Conservation (phyloP, 805 yeast species). For the Naumovozyma dairenensis region DNA sequence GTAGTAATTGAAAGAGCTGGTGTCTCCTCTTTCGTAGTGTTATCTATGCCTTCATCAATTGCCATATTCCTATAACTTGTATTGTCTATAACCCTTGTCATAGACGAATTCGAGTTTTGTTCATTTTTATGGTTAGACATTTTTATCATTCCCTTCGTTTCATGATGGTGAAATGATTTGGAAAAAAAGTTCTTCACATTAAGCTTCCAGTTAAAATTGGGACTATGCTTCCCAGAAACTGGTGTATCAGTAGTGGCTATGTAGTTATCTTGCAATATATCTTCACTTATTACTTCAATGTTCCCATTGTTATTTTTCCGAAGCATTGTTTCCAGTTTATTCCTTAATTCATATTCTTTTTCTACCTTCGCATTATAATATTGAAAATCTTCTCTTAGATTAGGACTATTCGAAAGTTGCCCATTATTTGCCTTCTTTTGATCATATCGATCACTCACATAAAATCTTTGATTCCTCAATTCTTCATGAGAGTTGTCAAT, state of each 20-base stretch:
- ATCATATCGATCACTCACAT: constrained; percentile 13
- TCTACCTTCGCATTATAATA: constrained; percentile 28
- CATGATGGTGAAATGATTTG: background rate
- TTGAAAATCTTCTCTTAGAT: constrained; percentile 25
- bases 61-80: constrained; percentile 17
- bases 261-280: constrained; percentile 10
- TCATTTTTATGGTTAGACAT: background rate
- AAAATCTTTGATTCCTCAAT: constrained; percentile 15
- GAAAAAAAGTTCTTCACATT: no score
- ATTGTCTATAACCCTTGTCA: constrained; percentile 15
- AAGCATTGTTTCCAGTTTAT: constrained; percentile 16
- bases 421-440: constrained; percentile 3
- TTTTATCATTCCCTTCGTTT: background rate
- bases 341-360: constrained; percentile 26
- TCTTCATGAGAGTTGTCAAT: constrained; percentile 12
- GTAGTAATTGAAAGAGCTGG: background rate
- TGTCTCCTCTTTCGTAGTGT: constrained; percentile 30
- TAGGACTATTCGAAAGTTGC: constrained; percentile 2
- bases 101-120: background rate
- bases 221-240: constrained; percentile 1
- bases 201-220: constrained; percentile 1
- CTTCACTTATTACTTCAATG: constrained; percentile 13
- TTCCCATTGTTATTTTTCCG: constrained; percentile 10
- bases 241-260: constrained; percentile 9
- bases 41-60: constrained; percentile 19